Conservation (phyloP, 192 early-diverging fungal genomes). For the Rhizophagus prolifer region DNA sequence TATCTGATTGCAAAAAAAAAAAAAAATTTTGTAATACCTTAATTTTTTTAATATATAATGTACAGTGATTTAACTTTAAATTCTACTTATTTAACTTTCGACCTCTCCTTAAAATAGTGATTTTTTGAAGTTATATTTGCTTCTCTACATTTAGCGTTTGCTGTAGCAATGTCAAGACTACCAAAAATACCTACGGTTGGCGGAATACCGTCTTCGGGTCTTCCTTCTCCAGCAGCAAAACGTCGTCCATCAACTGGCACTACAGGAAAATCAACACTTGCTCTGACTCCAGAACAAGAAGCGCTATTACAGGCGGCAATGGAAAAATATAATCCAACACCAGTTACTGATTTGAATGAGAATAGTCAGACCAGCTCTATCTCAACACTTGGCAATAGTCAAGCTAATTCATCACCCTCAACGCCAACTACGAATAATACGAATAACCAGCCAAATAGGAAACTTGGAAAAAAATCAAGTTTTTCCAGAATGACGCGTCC, state of each 20-base stretch:
- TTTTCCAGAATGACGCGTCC: conserved; percentile 30
- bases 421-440: conserved; percentile 30
- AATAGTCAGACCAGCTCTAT: conserved; percentile 6
- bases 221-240: conserved; percentile 31
- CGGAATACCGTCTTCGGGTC: conserved; percentile 33
- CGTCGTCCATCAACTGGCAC: conserved; percentile 25
- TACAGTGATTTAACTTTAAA: too few relatives aligned
- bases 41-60: background rate
- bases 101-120: too few relatives aligned
- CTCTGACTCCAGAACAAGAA: conserved; percentile 45
- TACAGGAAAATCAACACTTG: conserved; percentile 16
- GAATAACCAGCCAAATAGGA: conserved; percentile 17
- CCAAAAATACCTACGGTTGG: conserved; percentile 40
- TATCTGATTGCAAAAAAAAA: background rate
- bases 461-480: conserved; percentile 17
- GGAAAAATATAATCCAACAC: conserved; percentile 39
- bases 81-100: too few relatives aligned
- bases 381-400: conserved; percentile 6
- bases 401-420: conserved; percentile 26
- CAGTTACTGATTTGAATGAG: background rate
- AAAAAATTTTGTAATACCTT: background rate
- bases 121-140: too few relatives aligned
- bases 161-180: conserved; percentile 36
- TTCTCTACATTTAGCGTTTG: too few relatives aligned
- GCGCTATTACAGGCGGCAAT: conserved; percentile 42